A percentile compares a stretch with the other conserved stretches of the same genome.
Conservation (phyloP, 2,329 filamentous ascomycete species). For the Aspergillus jensenii region DNA sequence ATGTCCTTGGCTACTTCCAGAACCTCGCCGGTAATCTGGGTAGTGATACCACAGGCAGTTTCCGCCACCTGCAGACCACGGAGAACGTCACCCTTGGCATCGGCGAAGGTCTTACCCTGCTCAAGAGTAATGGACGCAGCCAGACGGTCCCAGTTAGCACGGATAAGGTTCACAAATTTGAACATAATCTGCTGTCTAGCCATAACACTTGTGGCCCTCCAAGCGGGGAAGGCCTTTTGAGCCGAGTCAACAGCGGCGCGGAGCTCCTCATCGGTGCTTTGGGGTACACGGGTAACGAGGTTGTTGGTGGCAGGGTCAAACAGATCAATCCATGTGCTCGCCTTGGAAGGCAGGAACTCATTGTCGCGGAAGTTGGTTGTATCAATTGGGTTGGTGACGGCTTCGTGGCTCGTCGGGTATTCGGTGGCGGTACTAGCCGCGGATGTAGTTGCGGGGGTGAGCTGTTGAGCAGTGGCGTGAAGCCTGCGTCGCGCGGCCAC, state of each 20-base stretch:
- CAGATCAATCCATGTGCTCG: constrained; percentile 63
- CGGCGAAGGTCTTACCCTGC: constrained; percentile 68
- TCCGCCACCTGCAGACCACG: constrained; percentile 67
- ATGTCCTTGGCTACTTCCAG: constrained; percentile 69
- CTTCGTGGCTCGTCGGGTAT: constrained; percentile 58
- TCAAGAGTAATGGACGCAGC: constrained; percentile 66
- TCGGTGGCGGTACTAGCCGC: constrained; percentile 51
- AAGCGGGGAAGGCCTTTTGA: constrained; percentile 62
- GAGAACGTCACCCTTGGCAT: constrained; percentile 66
- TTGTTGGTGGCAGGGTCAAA: constrained; percentile 67
- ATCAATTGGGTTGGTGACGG: constrained; percentile 55
- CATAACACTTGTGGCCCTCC: constrained; percentile 61
- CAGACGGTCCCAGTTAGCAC: constrained; percentile 64
- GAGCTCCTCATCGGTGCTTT: constrained; percentile 65
- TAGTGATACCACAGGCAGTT: constrained; percentile 66
- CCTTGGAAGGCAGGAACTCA: constrained; percentile 58
- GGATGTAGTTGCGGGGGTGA: constrained; percentile 50
- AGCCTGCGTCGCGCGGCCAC: constrained; percentile 36
- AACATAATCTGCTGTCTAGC: constrained; percentile 65
- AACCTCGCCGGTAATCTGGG: constrained; percentile 65
- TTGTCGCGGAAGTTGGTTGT: constrained; percentile 67
- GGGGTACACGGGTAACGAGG: constrained; percentile 64
- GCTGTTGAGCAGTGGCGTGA: constrained; percentile 56
- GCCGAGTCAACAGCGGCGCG: constrained; percentile 62
- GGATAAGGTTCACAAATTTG: constrained; percentile 63